Conservation (phyloP, 163 green algal species). For the Volvox carteri region DNA sequence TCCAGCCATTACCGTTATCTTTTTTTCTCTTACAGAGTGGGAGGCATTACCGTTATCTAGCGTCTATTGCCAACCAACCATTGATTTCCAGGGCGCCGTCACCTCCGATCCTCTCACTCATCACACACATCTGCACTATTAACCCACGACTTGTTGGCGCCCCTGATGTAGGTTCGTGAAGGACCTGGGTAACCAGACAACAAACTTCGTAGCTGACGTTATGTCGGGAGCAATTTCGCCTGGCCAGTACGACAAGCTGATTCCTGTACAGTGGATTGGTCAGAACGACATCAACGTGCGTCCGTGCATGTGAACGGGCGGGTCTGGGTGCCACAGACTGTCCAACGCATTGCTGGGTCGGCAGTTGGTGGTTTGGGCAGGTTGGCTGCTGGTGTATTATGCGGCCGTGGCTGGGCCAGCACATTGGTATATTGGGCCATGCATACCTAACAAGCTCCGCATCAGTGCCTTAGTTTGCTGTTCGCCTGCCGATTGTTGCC, state of each 20-base stretch:
- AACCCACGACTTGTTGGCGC: background rate
- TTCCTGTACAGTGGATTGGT: background rate
- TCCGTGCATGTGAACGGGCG: background rate
- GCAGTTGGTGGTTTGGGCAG: background rate
- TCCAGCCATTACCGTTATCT: background rate
- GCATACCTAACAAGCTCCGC: too few relatives aligned
- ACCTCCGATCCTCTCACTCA: too few relatives aligned
- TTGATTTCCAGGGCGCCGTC: too few relatives aligned
- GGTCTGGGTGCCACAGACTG: background rate
- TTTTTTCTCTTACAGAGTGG: background rate
- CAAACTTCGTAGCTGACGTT: background rate
- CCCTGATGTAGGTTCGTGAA: background rate
- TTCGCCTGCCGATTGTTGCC: too few relatives aligned
- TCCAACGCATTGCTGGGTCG: background rate
- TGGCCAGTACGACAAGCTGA: background rate
- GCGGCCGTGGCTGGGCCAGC: too few relatives aligned
- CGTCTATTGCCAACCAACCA: too few relatives aligned
- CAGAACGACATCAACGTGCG: slow-evolving; percentile 1
- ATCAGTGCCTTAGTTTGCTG: too few relatives aligned
- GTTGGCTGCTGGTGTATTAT: background rate
- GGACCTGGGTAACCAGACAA: background rate
- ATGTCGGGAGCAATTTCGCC: background rate
- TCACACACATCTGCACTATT: background rate
- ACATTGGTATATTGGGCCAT: too few relatives aligned
- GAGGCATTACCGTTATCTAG: too few relatives aligned